These are phyloP conservation scores for Candida corydali DNA, from an alignment of 805 yeast genomes.

Conservation along the genomic window DNA sequence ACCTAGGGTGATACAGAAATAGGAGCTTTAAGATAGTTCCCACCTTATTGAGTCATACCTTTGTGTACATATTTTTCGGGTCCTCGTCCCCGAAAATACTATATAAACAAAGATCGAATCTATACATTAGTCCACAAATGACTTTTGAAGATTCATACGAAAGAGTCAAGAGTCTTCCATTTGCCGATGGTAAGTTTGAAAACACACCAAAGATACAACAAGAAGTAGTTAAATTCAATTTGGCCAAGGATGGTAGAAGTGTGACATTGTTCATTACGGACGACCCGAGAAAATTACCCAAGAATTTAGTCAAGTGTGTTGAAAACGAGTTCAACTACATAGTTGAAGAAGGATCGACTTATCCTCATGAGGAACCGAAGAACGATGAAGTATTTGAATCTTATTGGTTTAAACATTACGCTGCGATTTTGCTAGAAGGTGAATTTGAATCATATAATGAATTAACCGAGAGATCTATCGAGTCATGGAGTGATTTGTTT, in stretches of 20 bases:
- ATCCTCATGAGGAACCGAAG: slow-evolving; percentile 52
- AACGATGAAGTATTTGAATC: slow-evolving; percentile 47
- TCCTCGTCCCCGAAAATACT: not conserved
- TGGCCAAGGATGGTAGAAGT: slow-evolving; percentile 35
- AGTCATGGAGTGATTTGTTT: slow-evolving; percentile 44
- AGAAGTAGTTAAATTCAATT: slow-evolving; percentile 29
- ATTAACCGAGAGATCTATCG: slow-evolving; percentile 32
- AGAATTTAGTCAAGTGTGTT: slow-evolving; percentile 42
- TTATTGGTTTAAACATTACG: slow-evolving; percentile 67
- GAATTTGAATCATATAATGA: slow-evolving; percentile 14
- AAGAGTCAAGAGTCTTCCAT: slow-evolving; percentile 24
- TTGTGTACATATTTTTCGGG: no score
- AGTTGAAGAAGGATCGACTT: slow-evolving; percentile 70
- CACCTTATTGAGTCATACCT: no score
- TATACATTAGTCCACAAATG: slow-evolving; percentile 1
- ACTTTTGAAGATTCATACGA: slow-evolving; percentile 3
- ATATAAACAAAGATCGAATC: not conserved
- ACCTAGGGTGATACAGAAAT: no score
- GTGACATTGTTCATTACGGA: slow-evolving; percentile 66
- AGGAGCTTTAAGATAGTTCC: no score
- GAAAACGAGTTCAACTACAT: slow-evolving; percentile 56
- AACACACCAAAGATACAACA: slow-evolving; percentile 27
- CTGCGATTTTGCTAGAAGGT: slow-evolving; percentile 54
- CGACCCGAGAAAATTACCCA: slow-evolving; percentile 46
- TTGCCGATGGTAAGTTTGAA: slow-evolving; percentile 25